Percentiles rank a stretch among this genome's conserved stretches.
Conservation (phyloP, 179 eudicot species). For the Silene coronaria region DNA sequence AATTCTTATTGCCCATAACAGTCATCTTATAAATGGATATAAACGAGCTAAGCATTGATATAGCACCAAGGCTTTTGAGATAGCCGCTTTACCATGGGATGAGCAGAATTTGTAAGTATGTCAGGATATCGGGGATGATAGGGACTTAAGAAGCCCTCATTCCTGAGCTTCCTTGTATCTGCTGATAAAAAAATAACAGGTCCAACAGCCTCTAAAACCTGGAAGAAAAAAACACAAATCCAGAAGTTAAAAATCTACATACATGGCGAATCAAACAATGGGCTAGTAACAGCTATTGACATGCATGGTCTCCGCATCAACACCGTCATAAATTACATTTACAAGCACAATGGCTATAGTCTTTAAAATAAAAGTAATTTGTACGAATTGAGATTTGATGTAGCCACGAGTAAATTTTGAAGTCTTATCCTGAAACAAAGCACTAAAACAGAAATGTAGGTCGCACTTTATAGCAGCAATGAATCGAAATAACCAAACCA, state of each 20-base stretch:
- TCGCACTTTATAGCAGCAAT: neutral
- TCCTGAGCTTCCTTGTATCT: conserved; percentile 94
- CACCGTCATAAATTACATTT: neutral
- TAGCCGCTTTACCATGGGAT: conserved; percentile 66
- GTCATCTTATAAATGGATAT: neutral
- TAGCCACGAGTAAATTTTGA: neutral
- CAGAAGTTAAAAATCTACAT: neutral
- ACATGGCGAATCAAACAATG: neutral
- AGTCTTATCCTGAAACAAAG: neutral
- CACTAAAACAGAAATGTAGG: neutral
- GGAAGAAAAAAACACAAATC: conserved; percentile 18
- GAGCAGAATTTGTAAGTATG: conserved; percentile 97
- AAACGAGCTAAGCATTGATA: conserved; percentile 1
- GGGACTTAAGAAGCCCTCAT: conserved; percentile 98
- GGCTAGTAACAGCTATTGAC: neutral
- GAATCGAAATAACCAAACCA: neutral
- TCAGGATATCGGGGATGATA: conserved; percentile 99
- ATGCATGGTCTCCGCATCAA: neutral
- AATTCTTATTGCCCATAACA: neutral
- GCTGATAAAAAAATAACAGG: conserved; percentile 88
- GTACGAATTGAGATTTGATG: neutral
- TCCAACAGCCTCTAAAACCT: conserved; percentile 98
- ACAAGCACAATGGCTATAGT: neutral
- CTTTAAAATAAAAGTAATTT: neutral
- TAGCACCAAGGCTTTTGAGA: conserved; percentile 14